These are phyloP conservation scores for Setomelanomma holmii DNA, from an alignment of 2,329 filamentous ascomycete genomes.

Conservation along the genomic window DNA sequence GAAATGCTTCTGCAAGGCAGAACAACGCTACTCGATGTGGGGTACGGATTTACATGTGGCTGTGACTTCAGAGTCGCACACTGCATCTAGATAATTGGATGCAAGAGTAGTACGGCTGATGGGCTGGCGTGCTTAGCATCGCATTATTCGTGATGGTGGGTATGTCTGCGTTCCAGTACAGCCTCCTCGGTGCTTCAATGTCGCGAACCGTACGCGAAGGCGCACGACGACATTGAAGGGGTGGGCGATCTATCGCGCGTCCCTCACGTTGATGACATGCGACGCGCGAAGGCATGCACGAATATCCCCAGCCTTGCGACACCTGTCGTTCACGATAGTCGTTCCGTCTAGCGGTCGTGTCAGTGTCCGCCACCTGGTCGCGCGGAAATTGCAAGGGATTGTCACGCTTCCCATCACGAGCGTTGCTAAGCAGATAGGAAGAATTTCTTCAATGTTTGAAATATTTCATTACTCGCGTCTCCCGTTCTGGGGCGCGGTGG, in stretches of 20 bases:
- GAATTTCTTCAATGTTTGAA: conserved; percentile 6
- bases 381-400: conserved; percentile 17
- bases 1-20: conserved; percentile 12
- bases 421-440: conserved; percentile 12
- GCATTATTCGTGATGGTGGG: background rate
- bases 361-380: conserved; percentile 3
- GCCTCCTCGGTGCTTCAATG: background rate
- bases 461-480: conserved; percentile 19
- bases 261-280: conserved; percentile 2
- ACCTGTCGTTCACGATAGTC: conserved; percentile 13
- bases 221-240: conserved; percentile 3
- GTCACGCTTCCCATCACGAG: background rate
- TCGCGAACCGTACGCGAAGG: background rate
- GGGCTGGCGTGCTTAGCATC: background rate
- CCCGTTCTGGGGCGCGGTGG: conserved; percentile 5
- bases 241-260: background rate
- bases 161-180: background rate
- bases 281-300: conserved; percentile 4
- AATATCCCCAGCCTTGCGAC: conserved; percentile 4
- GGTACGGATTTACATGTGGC: background rate
- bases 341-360: conserved; percentile 12
- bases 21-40: background rate
- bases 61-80: background rate
- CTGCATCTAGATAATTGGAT: background rate
- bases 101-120: background rate